These are phyloP conservation scores for Cardamine occulta DNA, from an alignment of 345 rosid species.

Conservation along the genomic window DNA sequence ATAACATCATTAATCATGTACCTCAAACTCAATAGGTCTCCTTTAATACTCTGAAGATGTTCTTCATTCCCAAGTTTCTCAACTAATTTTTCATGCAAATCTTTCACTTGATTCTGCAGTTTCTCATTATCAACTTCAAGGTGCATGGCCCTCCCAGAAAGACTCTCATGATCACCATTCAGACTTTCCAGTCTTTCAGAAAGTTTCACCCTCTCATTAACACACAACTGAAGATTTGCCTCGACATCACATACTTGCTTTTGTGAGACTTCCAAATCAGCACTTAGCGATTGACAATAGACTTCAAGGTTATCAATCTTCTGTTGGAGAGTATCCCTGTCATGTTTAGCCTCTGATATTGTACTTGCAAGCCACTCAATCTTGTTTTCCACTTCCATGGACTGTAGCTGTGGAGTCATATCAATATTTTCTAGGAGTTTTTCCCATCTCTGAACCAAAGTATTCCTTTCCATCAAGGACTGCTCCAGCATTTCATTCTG, in stretches of 20 bases:
- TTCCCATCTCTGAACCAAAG: constrained; percentile 91
- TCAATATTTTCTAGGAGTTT: constrained; percentile 65
- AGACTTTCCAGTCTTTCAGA: constrained; percentile 66
- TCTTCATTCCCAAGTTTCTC: constrained; percentile 58
- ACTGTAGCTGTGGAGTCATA: constrained; percentile 70
- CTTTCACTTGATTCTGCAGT: constrained; percentile 54
- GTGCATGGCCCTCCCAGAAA: constrained; percentile 49
- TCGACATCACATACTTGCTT: constrained; percentile 57
- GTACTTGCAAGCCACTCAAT: constrained; percentile 85
- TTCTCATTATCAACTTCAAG: constrained; percentile 65
- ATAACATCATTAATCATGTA: constrained; percentile 62
- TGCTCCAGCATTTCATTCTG: constrained; percentile 99
- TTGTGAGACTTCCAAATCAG: constrained; percentile 69
- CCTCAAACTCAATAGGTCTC: constrained; percentile 58
- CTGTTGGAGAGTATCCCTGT: constrained; percentile 64
- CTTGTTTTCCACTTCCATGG: constrained; percentile 77
- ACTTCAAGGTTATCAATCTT: constrained; percentile 67
- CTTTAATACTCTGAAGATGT: constrained; percentile 51
- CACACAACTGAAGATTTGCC: constrained; percentile 57
- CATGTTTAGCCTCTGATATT: constrained; percentile 65
- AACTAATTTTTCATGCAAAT: constrained; percentile 59
- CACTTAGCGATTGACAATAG: constrained; percentile 58
- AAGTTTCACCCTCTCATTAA: constrained; percentile 54
- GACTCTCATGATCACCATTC: constrained; percentile 51
- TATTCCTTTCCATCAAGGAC: constrained; percentile 88